A percentile compares a stretch with the other conserved stretches of the same genome.
These are phyloP conservation scores for Berberis vulgaris DNA, from an alignment of 164 flowering plant genomes.

Conservation along the genomic window DNA sequence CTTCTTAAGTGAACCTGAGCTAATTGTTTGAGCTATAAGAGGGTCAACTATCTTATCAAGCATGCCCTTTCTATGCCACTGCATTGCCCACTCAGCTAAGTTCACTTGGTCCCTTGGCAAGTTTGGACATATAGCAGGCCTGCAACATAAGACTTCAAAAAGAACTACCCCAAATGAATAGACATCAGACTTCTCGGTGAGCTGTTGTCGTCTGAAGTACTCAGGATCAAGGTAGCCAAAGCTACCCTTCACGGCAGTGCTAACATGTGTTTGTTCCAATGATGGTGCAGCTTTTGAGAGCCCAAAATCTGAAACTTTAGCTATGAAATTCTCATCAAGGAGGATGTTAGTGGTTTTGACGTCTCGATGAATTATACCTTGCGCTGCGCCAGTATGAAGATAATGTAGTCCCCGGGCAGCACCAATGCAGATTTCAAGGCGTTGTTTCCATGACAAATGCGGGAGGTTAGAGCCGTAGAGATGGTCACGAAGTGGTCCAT, in stretches of 20 bases:
- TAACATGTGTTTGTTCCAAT: slow-evolving; percentile 71
- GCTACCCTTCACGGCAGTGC: slow-evolving; percentile 94
- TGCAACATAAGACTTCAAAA: slow-evolving; percentile 70
- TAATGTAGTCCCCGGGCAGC: slow-evolving; percentile 87
- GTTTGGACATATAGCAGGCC: slow-evolving; percentile 66
- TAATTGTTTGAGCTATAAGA: slow-evolving; percentile 29
- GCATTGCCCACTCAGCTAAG: slow-evolving; percentile 88
- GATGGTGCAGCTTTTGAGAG: slow-evolving; percentile 65
- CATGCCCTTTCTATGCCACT: slow-evolving; percentile 51
- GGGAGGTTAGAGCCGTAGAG: slow-evolving; percentile 54
- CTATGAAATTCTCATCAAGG: slow-evolving; percentile 68
- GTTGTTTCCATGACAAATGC: slow-evolving; percentile 58
- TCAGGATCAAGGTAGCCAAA: slow-evolving; percentile 93
- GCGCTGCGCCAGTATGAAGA: slow-evolving; percentile 85
- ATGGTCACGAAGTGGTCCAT: slow-evolving; percentile 80
- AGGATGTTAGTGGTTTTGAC: slow-evolving; percentile 92
- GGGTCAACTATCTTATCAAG: slow-evolving; percentile 61
- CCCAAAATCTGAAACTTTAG: slow-evolving; percentile 84
- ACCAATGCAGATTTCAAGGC: slow-evolving; percentile 82
- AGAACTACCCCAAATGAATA: slow-evolving; percentile 90
- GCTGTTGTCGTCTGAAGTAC: slow-evolving; percentile 73
- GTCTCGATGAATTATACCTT: slow-evolving; percentile 82
- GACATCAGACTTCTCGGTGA: slow-evolving; percentile 87
- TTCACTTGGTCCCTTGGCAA: slow-evolving; percentile 83
- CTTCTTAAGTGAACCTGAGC: slow-evolving; percentile 45